phyloP scores from a whole-genome alignment of 2,329 filamentous ascomycete genomes.

The Zymoseptoria pseudotritici region DNA sequence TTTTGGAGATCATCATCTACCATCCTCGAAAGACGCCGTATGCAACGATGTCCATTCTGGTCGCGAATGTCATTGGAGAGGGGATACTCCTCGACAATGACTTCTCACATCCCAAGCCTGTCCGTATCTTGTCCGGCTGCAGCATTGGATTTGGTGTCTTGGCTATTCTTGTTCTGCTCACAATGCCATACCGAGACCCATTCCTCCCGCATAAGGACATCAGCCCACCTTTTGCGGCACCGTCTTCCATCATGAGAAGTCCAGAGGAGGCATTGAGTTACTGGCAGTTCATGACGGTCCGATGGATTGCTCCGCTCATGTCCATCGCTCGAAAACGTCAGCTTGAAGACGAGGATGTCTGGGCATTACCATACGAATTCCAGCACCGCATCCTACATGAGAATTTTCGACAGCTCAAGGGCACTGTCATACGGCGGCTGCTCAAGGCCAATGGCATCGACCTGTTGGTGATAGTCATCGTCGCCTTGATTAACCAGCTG shows the following conservation, averaged over 20 bases:
- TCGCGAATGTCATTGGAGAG: slow-evolving; percentile 17
- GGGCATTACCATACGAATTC: slow-evolving; percentile 71
- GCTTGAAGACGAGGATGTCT: slow-evolving; percentile 72
- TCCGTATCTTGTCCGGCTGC: slow-evolving; percentile 4
- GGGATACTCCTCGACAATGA: slow-evolving; percentile 19
- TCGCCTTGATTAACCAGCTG: slow-evolving; percentile 58
- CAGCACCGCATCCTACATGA: slow-evolving; percentile 70
- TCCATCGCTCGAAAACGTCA: slow-evolving; percentile 55
- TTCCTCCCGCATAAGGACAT: slow-evolving; percentile 49
- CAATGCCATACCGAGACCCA: slow-evolving; percentile 64
- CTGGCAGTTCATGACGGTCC: slow-evolving; percentile 79
- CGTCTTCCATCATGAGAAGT: slow-evolving; percentile 56
- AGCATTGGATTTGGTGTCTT: slow-evolving; percentile 34
- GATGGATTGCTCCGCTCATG: slow-evolving; percentile 74
- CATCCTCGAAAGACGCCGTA: slow-evolving; percentile 24
- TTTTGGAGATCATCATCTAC: slow-evolving; percentile 18
- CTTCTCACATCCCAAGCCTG: slow-evolving; percentile 2
- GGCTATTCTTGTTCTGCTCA: slow-evolving; percentile 49
- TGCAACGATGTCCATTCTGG: slow-evolving; percentile 18
- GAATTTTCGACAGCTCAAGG: slow-evolving; percentile 63
- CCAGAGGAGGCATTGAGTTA: slow-evolving; percentile 74
- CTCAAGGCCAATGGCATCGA: slow-evolving; percentile 73
- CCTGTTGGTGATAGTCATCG: slow-evolving; percentile 56
- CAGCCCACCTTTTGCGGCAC: slow-evolving; percentile 47
- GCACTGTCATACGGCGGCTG: slow-evolving; percentile 63